A percentile compares a stretch with the other conserved stretches of the same genome.
These are phyloP conservation scores for Colletotrichum sp. DNA, from an alignment of 2,329 filamentous ascomycete species.

Conservation along the genomic window DNA sequence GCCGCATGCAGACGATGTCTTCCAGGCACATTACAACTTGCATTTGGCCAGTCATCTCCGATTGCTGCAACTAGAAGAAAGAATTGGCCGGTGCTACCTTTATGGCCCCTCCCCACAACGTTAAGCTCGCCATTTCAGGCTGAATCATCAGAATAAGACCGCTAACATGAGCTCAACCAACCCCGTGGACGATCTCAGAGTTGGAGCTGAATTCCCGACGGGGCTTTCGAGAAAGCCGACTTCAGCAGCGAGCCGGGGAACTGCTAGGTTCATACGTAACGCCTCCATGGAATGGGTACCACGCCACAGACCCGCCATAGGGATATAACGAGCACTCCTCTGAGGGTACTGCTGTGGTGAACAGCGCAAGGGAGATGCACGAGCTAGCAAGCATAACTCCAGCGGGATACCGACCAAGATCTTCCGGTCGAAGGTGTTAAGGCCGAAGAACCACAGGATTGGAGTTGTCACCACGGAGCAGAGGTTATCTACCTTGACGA, in stretches of 20 bases:
- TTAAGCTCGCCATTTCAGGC: background rate
- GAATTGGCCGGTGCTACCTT: background rate
- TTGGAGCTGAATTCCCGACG: background rate
- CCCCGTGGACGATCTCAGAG: background rate
- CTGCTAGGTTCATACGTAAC: background rate
- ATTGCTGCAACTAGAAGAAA: background rate
- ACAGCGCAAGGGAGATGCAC: background rate
- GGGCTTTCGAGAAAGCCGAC: background rate
- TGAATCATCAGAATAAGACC: background rate
- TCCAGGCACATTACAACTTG: background rate
- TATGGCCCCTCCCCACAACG: background rate
- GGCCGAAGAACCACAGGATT: background rate
- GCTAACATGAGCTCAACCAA: background rate
- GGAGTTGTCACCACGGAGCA: background rate
- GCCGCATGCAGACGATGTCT: fast-evolving
- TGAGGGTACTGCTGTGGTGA: background rate
- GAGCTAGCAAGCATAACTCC: background rate
- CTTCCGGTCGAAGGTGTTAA: background rate
- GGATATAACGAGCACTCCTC: too few species aligned
- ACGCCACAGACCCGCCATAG: too few species aligned
- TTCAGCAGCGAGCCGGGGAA: background rate
- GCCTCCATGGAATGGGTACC: background rate
- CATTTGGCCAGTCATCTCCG: background rate
- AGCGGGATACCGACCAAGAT: background rate
- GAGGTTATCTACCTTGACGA: background rate